A percentile compares a stretch with the other conserved stretches of the same genome.
phyloP scores from a whole-genome alignment of 108 stramenopile genomes.

The Stephanodiscus triporus region DNA sequence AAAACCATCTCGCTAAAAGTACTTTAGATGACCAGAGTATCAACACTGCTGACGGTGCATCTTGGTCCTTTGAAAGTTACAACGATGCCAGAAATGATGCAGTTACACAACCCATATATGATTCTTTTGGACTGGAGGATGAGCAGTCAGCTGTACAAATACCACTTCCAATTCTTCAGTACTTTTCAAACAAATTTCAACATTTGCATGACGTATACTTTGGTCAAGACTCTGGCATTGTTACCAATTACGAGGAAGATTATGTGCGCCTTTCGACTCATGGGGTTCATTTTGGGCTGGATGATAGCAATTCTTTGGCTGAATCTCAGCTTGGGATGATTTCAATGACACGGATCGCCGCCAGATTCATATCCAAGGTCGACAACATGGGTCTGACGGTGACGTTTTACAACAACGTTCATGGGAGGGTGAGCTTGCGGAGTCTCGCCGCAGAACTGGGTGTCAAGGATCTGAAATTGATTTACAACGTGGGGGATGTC shows the following conservation, averaged over 20 bases:
- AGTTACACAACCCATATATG: slow-evolving; percentile 2
- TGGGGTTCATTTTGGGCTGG: slow-evolving; percentile 5
- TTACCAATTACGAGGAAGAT: neutral
- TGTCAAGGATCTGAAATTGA: slow-evolving; percentile 72
- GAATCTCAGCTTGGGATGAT: slow-evolving; percentile 2
- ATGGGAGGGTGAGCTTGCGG: slow-evolving; percentile 70
- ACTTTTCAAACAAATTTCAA: neutral
- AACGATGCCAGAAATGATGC: neutral
- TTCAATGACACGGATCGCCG: slow-evolving; percentile 37
- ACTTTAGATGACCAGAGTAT: neutral
- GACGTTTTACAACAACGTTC: slow-evolving; percentile 84
- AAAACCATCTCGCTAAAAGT: neutral
- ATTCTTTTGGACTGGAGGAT: slow-evolving; percentile 10
- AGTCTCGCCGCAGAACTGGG: slow-evolving; percentile 78
- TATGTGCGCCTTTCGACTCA: slow-evolving; percentile 3
- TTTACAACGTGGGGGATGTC: slow-evolving; percentile 81
- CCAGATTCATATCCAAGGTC: slow-evolving; percentile 79
- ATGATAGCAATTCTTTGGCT: neutral
- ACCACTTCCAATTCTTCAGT: neutral
- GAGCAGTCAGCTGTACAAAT: neutral
- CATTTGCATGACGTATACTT: slow-evolving; percentile 5
- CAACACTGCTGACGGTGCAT: neutral
- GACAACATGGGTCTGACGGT: slow-evolving; percentile 75
- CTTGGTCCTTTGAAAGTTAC: slow-evolving; percentile 12
- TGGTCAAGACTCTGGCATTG: slow-evolving; percentile 10